Conservation (phyloP, 2,329 filamentous ascomycete species). For the Trichoderma sp. region DNA sequence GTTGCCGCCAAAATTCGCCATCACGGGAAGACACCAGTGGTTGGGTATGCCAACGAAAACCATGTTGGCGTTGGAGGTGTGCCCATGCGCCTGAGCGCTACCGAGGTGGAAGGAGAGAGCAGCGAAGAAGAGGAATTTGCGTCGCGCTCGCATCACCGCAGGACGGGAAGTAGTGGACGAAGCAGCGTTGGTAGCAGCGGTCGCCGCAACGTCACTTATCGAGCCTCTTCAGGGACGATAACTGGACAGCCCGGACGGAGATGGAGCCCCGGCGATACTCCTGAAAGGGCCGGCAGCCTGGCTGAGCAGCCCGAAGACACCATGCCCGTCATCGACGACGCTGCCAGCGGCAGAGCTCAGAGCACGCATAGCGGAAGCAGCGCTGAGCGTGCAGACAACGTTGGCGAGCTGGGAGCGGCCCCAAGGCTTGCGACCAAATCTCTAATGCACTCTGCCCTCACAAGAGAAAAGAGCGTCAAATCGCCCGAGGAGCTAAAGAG, state of each 20-base stretch:
- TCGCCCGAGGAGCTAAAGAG: slow-evolving; percentile 72
- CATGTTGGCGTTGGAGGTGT: slow-evolving; percentile 78
- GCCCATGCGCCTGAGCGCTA: slow-evolving; percentile 89
- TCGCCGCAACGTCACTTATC: slow-evolving; percentile 53
- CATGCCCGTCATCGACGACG: slow-evolving; percentile 42
- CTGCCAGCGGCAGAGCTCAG: slow-evolving; percentile 52
- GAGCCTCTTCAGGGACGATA: slow-evolving; percentile 52
- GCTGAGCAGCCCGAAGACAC: slow-evolving; percentile 47
- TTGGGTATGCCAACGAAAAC: slow-evolving; percentile 77
- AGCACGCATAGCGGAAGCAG: slow-evolving; percentile 62
- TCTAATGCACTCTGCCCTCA: slow-evolving; percentile 58
- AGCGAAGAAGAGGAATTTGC: slow-evolving; percentile 70
- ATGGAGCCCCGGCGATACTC: slow-evolving; percentile 60
- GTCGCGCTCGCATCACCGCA: slow-evolving; percentile 59
- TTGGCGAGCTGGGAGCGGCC: slow-evolving; percentile 57
- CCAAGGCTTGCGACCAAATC: slow-evolving; percentile 63
- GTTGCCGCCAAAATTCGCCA: slow-evolving; percentile 87
- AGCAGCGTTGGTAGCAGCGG: slow-evolving; percentile 64
- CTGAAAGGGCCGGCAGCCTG: slow-evolving; percentile 58
- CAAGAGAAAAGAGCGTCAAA: slow-evolving; percentile 68
- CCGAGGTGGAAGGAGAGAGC: slow-evolving; percentile 88
- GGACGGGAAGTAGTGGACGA: slow-evolving; percentile 75
- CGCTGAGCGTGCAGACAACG: slow-evolving; percentile 62
- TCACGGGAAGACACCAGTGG: slow-evolving; percentile 77
- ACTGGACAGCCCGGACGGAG: slow-evolving; percentile 44